Evolutionary conservation across 2,329 filamentous ascomycete species (phyloP).

Genomic region (Bipolaris oryzae): DNA sequence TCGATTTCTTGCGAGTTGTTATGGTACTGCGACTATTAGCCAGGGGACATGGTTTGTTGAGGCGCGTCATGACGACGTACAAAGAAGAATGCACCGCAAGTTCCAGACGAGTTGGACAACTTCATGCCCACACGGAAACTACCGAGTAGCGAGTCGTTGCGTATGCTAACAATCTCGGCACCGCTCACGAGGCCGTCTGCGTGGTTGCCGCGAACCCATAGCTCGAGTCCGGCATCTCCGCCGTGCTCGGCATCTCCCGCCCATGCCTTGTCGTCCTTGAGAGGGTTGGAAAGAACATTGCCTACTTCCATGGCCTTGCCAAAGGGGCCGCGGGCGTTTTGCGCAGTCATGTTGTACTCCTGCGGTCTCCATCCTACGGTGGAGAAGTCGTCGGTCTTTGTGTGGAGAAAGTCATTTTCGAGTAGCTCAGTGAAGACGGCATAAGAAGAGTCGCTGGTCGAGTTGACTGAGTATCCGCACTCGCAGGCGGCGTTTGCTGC

Average conservation of each 20-base stretch:
- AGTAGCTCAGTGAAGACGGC: conserved; percentile 70
- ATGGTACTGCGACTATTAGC: conserved; percentile 63
- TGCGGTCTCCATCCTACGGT: conserved; percentile 67
- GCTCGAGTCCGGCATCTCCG: conserved; percentile 47
- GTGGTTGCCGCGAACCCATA: conserved; percentile 47
- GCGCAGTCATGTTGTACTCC: conserved; percentile 67
- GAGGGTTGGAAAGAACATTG: conserved; percentile 64
- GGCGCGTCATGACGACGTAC: conserved; percentile 50
- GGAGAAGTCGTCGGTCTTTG: conserved; percentile 56
- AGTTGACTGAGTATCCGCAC: conserved; percentile 70
- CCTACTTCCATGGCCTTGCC: conserved; percentile 66
- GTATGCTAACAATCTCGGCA: conserved; percentile 67
- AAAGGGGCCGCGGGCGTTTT: conserved; percentile 65
- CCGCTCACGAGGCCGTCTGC: conserved; percentile 61
- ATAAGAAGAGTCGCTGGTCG: conserved; percentile 48
- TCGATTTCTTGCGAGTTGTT: conserved; percentile 83
- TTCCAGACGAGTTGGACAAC: conserved; percentile 65
- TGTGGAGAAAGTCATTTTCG: conserved; percentile 73
- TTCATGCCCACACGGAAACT: conserved; percentile 72
- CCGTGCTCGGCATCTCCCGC: conserved; percentile 54
- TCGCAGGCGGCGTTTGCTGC: conserved; percentile 63
- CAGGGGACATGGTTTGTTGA: background rate
- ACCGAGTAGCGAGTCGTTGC: conserved; percentile 70
- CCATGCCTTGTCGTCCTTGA: conserved; percentile 52
- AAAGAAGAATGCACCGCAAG: conserved; percentile 82